These are phyloP conservation scores for Beauveria bassiana DNA, from an alignment of 2,329 filamentous ascomycete genomes.

Conservation along the genomic window DNA sequence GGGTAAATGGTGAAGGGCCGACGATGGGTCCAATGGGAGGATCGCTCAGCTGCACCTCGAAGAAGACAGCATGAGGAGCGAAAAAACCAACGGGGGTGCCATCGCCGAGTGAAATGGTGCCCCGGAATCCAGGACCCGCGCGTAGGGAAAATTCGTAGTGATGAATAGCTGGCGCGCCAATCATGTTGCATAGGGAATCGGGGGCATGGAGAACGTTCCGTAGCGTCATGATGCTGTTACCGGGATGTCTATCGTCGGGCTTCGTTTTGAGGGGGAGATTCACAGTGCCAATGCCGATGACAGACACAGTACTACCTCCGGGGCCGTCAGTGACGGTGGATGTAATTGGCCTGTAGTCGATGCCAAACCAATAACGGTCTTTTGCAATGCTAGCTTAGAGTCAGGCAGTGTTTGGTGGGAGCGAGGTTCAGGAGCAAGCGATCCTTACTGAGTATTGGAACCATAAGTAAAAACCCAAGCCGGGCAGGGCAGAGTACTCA, in stretches of 20 bases:
- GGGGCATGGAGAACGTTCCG: conserved; percentile 9
- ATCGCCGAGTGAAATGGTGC: neutral
- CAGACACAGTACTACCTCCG: too few species aligned
- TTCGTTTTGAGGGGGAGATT: neutral
- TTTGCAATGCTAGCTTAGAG: neutral
- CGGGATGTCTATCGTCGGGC: neutral
- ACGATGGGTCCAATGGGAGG: neutral
- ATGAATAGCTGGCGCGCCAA: neutral
- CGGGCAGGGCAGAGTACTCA: neutral
- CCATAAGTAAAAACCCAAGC: neutral
- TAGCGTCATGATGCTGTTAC: neutral
- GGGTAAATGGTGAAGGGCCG: neutral
- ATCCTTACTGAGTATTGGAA: neutral
- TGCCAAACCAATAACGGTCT: neutral
- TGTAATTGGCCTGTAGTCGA: neutral
- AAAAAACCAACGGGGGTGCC: neutral
- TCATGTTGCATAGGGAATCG: conserved; percentile 1
- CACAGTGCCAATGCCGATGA: neutral
- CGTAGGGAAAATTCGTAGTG: too few species aligned
- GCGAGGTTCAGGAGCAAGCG: neutral
- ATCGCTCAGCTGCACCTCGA: neutral
- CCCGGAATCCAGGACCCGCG: neutral
- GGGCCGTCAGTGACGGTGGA: neutral
- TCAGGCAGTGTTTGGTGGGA: neutral
- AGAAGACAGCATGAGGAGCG: neutral